Evolutionary conservation across 345 rosid genomes (phyloP).

Genomic region (Cardamine occulta): DNA sequence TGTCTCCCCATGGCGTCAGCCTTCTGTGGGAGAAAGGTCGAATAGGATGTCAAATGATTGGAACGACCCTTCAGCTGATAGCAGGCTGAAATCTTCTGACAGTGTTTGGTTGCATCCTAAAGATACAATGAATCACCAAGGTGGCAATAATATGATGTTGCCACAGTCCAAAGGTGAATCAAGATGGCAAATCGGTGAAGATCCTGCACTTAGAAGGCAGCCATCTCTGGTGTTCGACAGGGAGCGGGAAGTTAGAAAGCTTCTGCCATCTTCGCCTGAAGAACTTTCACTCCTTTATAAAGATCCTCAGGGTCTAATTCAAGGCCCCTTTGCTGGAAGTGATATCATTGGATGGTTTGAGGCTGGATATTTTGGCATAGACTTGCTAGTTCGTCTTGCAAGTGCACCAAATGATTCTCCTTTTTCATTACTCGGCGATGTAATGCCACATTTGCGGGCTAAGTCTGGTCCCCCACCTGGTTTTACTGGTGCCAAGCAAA

Average conservation of each 20-base stretch:
- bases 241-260: constrained; percentile 73
- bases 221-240: constrained; percentile 62
- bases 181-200: constrained; percentile 60
- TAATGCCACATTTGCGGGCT: constrained; percentile 95
- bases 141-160: constrained; percentile 49
- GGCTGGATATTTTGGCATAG: constrained; percentile 95
- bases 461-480: constrained; percentile 99
- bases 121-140: constrained; percentile 53
- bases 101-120: constrained; percentile 58
- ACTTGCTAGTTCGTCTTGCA: constrained; percentile 73
- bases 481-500: constrained; percentile 71
- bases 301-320: constrained; percentile 95
- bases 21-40: constrained; percentile 56
- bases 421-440: constrained; percentile 83
- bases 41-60: constrained; percentile 49
- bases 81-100: constrained; percentile 52
- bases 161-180: constrained; percentile 59
- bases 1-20: constrained; percentile 58
- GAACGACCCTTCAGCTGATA: constrained; percentile 58
- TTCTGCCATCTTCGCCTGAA: constrained; percentile 67
- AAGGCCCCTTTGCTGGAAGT: constrained; percentile 88
- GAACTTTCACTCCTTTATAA: constrained; percentile 72
- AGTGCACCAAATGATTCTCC: constrained; percentile 75
- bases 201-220: constrained; percentile 62
- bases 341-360: constrained; percentile 99